A percentile compares a stretch with the other conserved stretches of the same genome.
Evolutionary conservation across 768 basidiomycete species (phyloP).

Genomic region (Suillus lakei): DNA sequence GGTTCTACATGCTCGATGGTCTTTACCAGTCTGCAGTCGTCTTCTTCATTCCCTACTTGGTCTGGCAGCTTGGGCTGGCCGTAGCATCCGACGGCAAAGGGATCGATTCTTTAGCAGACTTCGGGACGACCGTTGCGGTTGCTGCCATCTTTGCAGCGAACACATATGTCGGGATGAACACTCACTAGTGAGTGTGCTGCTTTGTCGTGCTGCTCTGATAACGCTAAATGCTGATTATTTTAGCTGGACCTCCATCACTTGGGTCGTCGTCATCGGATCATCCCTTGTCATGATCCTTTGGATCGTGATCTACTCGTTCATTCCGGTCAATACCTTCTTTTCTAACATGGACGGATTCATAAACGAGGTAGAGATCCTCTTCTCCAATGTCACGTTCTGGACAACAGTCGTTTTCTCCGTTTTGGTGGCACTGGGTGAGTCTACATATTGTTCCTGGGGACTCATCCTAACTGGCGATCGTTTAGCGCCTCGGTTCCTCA

Average conservation of each 20-base stretch:
- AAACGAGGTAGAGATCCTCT: slow-evolving; percentile 74
- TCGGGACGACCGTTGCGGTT: slow-evolving; percentile 90
- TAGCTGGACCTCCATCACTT: slow-evolving; percentile 86
- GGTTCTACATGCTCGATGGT: slow-evolving; percentile 94
- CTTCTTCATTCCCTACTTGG: slow-evolving; percentile 84
- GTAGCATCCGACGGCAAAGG: slow-evolving; percentile 79
- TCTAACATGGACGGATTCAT: slow-evolving; percentile 75
- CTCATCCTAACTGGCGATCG: slow-evolving; percentile 12
- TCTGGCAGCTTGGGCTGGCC: slow-evolving; percentile 67
- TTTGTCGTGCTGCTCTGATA: slow-evolving; percentile 14
- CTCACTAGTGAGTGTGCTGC: slow-evolving; percentile 72
- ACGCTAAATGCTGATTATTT: slow-evolving; percentile 10
- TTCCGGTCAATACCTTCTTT: slow-evolving; percentile 73
- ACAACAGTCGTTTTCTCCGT: slow-evolving; percentile 72
- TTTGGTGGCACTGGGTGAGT: slow-evolving; percentile 68
- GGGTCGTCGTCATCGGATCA: slow-evolving; percentile 80
- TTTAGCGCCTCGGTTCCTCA: slow-evolving; percentile 79
- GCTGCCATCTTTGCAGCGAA: slow-evolving; percentile 90
- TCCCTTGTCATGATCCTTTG: slow-evolving; percentile 84
- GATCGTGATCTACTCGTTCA: slow-evolving; percentile 87
- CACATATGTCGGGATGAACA: slow-evolving; percentile 87
- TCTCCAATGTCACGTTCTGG: slow-evolving; percentile 86
- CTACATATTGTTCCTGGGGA: slow-evolving; percentile 23
- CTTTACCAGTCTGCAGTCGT: slow-evolving; percentile 90
- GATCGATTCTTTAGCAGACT: slow-evolving; percentile 82